Evolutionary conservation across 768 basidiomycete genomes (phyloP), one percentile per base, ranked within the genome.

Genomic region (Phaffia australis): DNA sequence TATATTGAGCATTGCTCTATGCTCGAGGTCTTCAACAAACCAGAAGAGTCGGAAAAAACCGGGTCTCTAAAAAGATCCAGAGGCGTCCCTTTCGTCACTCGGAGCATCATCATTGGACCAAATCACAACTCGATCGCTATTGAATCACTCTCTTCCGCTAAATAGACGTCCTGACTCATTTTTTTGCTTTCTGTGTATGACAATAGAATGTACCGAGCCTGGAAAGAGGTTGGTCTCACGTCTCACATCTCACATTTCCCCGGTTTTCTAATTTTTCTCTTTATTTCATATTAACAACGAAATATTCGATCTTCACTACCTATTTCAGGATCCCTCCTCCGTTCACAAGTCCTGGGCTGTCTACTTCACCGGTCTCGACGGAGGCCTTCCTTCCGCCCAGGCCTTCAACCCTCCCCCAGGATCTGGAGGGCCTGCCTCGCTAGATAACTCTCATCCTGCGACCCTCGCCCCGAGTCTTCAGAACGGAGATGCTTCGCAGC

Each of bases 321-420:
- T 29, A 15, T 16, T 18, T 76, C 82, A 88, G 79, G 90, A 99
- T 77, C 89, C 91, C 52, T 82, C 83, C 69, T 86, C 88, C 25
- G 95, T 99, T 0, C 95, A 99, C 79, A 80, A 83, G 0, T 95
- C 92, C 4, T 99, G 95, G 95, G 82, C 87, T 68, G 82, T 85
- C 60, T 99, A 99, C 79, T 99, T 99, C 75, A 82, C 85, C 3
- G 94, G 89, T 50, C 82, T 98, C 76, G 92, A 94, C 72, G 86
- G 85, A 72, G 95, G 95, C 56, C 75, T 98, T 14, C 79, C 76
- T 0, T 77, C 77, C 0, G 71, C 74, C 16, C 73, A 89, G 71
- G 89, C 95, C 3, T 98, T 91, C 80, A 83, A 85, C 65, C 85
- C 87, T 7, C 87, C 92, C 18, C 94, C 94, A 1, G 78, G 78